These are phyloP conservation scores for Ascochyta fabae DNA, from an alignment of 2,329 filamentous ascomycete species.

Conservation along the genomic window DNA sequence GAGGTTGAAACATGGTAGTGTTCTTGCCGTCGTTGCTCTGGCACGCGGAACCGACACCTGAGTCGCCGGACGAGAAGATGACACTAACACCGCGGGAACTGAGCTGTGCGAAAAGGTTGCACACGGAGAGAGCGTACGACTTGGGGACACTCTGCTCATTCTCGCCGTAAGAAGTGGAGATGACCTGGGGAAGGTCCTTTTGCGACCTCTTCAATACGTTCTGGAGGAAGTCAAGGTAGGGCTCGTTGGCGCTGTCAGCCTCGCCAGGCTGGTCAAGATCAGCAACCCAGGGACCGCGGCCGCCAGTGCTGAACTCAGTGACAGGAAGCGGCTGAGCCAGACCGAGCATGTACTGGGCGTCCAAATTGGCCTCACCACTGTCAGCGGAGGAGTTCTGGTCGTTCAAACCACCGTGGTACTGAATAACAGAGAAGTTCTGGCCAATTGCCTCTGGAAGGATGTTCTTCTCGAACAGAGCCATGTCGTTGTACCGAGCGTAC, in stretches of 20 bases:
- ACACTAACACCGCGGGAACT: constrained; percentile 69
- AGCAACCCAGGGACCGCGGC: constrained; percentile 60
- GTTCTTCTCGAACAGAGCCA: constrained; percentile 51
- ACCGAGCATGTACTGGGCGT: constrained; percentile 65
- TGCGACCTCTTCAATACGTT: constrained; percentile 62
- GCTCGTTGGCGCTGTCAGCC: constrained; percentile 65
- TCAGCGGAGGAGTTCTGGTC: constrained; percentile 29
- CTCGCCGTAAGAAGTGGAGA: constrained; percentile 71
- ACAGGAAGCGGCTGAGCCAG: constrained; percentile 61
- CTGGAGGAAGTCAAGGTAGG: constrained; percentile 68
- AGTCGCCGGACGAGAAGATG: constrained; percentile 67
- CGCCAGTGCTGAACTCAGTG: constrained; percentile 65
- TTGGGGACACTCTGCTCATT: constrained; percentile 68
- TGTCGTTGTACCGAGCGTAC: constrained; percentile 56
- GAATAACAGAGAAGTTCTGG: constrained; percentile 54
- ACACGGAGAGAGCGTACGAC: constrained; percentile 67
- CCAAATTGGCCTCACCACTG: constrained; percentile 65
- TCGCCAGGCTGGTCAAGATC: constrained; percentile 52
- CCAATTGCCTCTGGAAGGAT: constrained; percentile 45
- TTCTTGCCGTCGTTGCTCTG: constrained; percentile 64
- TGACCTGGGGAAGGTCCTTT: constrained; percentile 62
- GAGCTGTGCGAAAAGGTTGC: constrained; percentile 68
- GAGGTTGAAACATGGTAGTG: constrained; percentile 63
- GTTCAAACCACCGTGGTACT: constrained; percentile 34
- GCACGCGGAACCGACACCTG: constrained; percentile 62